These are phyloP conservation scores for Lactarius akahatsu DNA, from an alignment of 768 basidiomycete species.

Conservation along the genomic window DNA sequence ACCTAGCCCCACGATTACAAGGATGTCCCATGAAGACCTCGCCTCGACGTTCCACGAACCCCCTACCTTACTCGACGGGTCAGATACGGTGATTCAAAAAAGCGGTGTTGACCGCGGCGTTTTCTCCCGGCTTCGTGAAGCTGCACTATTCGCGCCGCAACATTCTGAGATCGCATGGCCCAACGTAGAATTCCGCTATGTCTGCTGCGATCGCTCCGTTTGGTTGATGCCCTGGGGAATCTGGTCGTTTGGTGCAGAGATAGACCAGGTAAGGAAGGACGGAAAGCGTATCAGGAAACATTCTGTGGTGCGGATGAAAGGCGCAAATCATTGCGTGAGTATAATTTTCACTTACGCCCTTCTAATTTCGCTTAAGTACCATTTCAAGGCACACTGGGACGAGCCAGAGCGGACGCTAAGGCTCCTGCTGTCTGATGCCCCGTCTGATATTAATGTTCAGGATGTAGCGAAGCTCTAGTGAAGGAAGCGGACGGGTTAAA, in stretches of 20 bases:
- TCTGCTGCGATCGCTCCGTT: neutral
- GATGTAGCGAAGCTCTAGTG: neutral
- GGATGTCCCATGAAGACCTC: neutral
- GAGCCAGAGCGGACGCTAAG: neutral
- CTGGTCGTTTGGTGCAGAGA: neutral
- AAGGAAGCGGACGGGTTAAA: no score
- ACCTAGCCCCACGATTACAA: neutral
- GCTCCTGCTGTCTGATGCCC: neutral
- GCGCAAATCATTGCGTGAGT: neutral
- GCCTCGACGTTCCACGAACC: neutral
- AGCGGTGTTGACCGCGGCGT: neutral
- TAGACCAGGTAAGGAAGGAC: neutral
- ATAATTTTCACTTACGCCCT: neutral
- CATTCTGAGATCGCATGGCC: neutral
- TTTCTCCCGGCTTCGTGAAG: neutral
- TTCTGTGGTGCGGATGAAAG: neutral
- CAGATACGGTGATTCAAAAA: neutral
- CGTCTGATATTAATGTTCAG: neutral
- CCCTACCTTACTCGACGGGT: neutral
- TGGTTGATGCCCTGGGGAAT: neutral
- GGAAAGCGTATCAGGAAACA: neutral
- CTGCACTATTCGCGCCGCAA: neutral
- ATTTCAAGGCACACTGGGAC: neutral
- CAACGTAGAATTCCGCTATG: constrained; percentile 1
- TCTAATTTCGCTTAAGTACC: neutral